These are phyloP conservation scores for Pseudisothecium myosuroides DNA, from an alignment of 225 moss, liverwort and hornwort species.

Conservation along the genomic window DNA sequence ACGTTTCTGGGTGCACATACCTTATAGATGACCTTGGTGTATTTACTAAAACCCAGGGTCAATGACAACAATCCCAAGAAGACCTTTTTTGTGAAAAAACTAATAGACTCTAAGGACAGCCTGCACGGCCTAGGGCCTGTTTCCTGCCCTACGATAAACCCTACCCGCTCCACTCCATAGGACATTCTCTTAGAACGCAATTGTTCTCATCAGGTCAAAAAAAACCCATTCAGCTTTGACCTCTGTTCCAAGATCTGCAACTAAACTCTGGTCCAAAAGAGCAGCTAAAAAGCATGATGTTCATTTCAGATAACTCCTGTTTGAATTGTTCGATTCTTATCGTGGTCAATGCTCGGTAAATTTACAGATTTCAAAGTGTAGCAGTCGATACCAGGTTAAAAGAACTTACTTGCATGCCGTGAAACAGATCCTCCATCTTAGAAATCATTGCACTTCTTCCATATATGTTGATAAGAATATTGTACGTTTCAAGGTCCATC, in stretches of 20 bases:
- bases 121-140: background rate
- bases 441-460: conserved; percentile 54
- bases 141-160: background rate
- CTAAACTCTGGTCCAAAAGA: background rate
- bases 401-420: conserved; percentile 48
- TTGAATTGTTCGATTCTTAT: background rate
- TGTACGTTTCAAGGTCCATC: conserved; percentile 61
- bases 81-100: background rate
- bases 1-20: background rate
- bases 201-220: background rate
- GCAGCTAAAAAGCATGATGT: background rate
- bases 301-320: background rate
- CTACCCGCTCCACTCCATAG: background rate
- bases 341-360: background rate
- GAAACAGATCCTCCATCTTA: conserved; percentile 43
- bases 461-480: conserved; percentile 82
- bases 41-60: background rate
- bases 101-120: background rate
- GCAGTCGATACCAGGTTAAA: background rate
- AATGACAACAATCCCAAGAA: background rate
- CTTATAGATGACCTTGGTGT: background rate
- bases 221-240: background rate
- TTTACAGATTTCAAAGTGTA: background rate
- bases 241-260: background rate
- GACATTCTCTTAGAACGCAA: background rate